Conservation (phyloP, 1,284 basidiomycete species). For the Ustilago shanxiensis region DNA sequence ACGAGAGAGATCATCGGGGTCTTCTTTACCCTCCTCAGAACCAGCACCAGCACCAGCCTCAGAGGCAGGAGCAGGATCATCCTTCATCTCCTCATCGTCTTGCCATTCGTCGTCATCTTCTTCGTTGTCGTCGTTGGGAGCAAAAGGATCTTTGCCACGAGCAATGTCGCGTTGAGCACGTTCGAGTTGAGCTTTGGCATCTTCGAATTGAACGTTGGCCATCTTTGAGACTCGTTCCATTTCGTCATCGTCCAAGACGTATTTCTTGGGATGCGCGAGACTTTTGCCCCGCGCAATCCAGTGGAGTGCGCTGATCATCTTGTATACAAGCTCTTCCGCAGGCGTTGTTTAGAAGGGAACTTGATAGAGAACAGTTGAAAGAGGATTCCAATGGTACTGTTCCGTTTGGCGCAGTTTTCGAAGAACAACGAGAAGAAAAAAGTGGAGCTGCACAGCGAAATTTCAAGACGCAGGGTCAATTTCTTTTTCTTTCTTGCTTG, state of each 20-base stretch:
- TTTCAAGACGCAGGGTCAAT: slow-evolving; percentile 5
- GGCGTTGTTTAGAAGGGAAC: slow-evolving; percentile 1
- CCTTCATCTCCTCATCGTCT: slow-evolving; percentile 72
- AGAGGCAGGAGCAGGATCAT: slow-evolving; percentile 74
- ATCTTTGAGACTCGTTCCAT: slow-evolving; percentile 89
- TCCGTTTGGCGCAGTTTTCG: too few relatives aligned
- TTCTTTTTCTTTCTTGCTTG: too few relatives aligned
- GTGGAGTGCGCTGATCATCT: slow-evolving; percentile 73
- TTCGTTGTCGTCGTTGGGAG: slow-evolving; percentile 37
- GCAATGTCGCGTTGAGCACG: slow-evolving; percentile 60
- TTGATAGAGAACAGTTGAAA: background rate
- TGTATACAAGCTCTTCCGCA: background rate
- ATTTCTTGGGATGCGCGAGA: slow-evolving; percentile 83
- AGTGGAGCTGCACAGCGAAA: slow-evolving; percentile 21
- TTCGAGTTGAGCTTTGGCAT: slow-evolving; percentile 86
- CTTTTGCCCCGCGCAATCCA: slow-evolving; percentile 89
- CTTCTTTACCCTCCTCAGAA: slow-evolving; percentile 66
- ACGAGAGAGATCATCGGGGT: slow-evolving; percentile 83
- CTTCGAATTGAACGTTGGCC: slow-evolving; percentile 87
- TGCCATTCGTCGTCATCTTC: slow-evolving; percentile 53
- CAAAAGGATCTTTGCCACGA: slow-evolving; percentile 53
- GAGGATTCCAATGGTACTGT: too few relatives aligned
- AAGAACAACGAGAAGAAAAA: slow-evolving; percentile 3
- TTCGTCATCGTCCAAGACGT: slow-evolving; percentile 90
- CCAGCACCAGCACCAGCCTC: slow-evolving; percentile 73